These are phyloP conservation scores for Mycosarcoma maydis DNA, from an alignment of 1,284 basidiomycete genomes.

Conservation along the genomic window DNA sequence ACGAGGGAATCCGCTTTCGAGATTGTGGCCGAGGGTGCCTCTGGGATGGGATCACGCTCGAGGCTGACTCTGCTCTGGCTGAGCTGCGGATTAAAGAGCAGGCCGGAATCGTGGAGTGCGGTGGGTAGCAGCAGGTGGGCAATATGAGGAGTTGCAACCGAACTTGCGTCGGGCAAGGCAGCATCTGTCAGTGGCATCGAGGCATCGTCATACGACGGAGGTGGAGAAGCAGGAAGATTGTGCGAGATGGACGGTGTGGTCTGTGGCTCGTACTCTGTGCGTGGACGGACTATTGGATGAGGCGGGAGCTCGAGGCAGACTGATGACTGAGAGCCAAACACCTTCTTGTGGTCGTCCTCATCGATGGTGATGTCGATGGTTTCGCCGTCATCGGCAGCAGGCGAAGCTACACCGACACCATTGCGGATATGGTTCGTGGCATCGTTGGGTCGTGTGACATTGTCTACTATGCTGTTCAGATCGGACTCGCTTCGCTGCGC, in stretches of 20 bases:
- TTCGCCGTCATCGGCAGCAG: constrained; percentile 2
- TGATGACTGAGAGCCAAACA: constrained; percentile 17
- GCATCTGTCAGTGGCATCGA: neutral
- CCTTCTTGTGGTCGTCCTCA: constrained; percentile 34
- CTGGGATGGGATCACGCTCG: constrained; percentile 1
- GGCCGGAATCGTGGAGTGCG: constrained; percentile 35
- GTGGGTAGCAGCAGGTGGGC: constrained; percentile 25
- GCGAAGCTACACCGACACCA: neutral
- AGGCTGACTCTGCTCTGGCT: constrained; percentile 14
- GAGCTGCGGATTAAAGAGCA: constrained; percentile 39
- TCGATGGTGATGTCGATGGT: constrained; percentile 46
- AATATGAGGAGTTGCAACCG: neutral
- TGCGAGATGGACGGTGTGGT: neutral
- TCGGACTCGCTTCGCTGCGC: constrained; percentile 17
- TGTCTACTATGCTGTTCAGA: constrained; percentile 22
- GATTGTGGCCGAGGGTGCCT: neutral
- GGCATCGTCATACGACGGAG: constrained; percentile 10
- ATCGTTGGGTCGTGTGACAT: constrained; percentile 21
- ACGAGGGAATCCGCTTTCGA: neutral
- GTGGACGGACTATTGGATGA: neutral
- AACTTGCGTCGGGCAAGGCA: too few relatives aligned
- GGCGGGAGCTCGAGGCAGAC: constrained; percentile 8
- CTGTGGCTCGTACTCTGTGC: too few relatives aligned
- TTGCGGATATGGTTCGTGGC: neutral
- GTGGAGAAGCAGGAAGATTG: constrained; percentile 12